Evolutionary conservation across 2,329 filamentous ascomycete genomes (phyloP).

Genomic region (Ambrosiella beaveri): DNA sequence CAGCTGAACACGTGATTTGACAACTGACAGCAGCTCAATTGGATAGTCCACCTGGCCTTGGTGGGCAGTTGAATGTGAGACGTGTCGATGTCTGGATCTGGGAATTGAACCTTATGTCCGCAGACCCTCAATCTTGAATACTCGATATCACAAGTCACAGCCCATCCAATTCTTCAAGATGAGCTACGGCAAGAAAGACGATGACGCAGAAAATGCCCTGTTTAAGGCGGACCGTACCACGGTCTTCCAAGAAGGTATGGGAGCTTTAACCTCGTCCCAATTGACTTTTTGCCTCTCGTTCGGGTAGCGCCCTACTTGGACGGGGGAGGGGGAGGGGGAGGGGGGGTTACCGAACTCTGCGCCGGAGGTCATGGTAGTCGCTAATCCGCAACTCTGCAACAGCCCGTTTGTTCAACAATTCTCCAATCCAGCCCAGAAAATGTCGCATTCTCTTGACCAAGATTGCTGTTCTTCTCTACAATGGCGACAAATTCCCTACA

Average conservation of each 20-base stretch:
- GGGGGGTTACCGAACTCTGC: neutral
- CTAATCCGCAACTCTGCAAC: conserved; percentile 12
- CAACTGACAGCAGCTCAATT: conserved; percentile 1
- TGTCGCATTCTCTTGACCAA: conserved; percentile 96
- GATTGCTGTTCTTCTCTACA: conserved; percentile 90
- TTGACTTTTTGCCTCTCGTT: neutral
- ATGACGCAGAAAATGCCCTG: conserved; percentile 84
- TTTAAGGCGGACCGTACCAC: conserved; percentile 96
- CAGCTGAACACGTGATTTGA: neutral
- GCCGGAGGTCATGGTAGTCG: neutral
- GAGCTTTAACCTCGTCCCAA: conserved; percentile 5
- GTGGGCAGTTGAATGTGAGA: conserved; percentile 8
- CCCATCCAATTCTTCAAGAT: conserved; percentile 37
- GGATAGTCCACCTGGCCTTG: conserved; percentile 4
- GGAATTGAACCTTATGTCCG: conserved; percentile 7
- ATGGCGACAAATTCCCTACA: conserved; percentile 88
- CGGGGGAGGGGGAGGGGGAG: neutral
- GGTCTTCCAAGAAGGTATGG: conserved; percentile 92
- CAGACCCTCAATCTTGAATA: conserved; percentile 4
- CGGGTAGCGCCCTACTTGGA: neutral
- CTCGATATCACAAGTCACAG: neutral
- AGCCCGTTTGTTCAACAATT: conserved; percentile 97
- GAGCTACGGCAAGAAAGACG: conserved; percentile 98
- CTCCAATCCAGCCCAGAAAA: conserved; percentile 89
- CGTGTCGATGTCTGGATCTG: conserved; percentile 12